Evolutionary conservation across 805 yeast genomes (phyloP), one percentile per base, ranked within the genome.

Genomic region (Ogataea methylovora): DNA sequence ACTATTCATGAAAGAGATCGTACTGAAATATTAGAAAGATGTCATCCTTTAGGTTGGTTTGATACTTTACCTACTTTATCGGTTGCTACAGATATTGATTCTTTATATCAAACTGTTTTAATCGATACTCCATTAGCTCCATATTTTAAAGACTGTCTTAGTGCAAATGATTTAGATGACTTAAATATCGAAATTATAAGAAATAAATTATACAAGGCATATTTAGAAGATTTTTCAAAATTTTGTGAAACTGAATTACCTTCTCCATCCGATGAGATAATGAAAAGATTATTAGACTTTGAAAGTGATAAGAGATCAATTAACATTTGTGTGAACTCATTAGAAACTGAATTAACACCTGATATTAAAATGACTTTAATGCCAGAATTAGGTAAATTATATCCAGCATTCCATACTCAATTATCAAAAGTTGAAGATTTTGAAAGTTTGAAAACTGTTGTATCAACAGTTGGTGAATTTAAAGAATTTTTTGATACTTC

Each of bases 41-140:
- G 96, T 57, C 95, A 92, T 56, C 98, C 98, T 0, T 69, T 92
- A 48, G 99, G 99, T 29, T 88, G 97, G 96, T 92, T 92, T 52
- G 98, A 92, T 48, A 90, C 97, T 7, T 73, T 92, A 46, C 98
- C 98, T 24, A 90, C 97, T 0, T 69, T 92, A 38, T 76, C 92
- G 12, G 92, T 90, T 32, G 97, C 97, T 31, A 86, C 96, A 2
- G 97, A 90, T 59, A 76, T 90, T 37, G 95, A 87, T 49, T 77
- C 92, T n/a, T 70, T 92, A 49, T 92, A 90, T 63, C 82, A 82
- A 50, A 84, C 94, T 1, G 98, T 92, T 11, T 67, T 92, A 39
- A 81, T 92, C 36, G 99, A 92, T 61, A 92, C 98, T 6, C 99
- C 99, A 5, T 72, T 92, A 54, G 97, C 98, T 1, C 95, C 96